Evolutionary conservation across 1,284 basidiomycete genomes (phyloP).

Genomic region (Ustilago nuda): DNA sequence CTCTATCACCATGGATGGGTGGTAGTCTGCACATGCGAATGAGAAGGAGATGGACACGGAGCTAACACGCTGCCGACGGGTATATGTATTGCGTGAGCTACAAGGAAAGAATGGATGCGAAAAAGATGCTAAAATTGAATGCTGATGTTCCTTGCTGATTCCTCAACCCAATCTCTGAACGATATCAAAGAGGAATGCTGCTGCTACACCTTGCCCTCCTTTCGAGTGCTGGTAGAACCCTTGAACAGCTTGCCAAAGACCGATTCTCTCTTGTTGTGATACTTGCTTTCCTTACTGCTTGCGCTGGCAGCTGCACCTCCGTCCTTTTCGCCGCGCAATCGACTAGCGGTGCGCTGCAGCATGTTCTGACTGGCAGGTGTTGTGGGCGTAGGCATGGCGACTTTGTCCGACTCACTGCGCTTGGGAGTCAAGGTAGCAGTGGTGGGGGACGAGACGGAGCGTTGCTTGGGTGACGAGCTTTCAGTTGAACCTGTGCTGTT

Average conservation of each 20-base stretch:
- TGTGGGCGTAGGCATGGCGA: neutral
- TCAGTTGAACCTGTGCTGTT: neutral
- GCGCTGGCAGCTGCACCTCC: neutral
- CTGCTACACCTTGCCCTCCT: conserved; percentile 34
- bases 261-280: conserved; percentile 35
- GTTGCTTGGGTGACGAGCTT: conserved; percentile 12
- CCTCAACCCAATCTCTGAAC: no score
- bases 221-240: conserved; percentile 18
- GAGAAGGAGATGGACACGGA: neutral
- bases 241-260: conserved; percentile 51
- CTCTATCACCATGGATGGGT: neutral
- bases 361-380: conserved; percentile 16
- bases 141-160: neutral
- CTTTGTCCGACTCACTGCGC: conserved; percentile 10
- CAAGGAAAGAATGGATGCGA: neutral
- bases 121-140: neutral
- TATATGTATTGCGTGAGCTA: conserved; percentile 5
- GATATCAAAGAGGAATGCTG: neutral
- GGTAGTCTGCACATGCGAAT: neutral
- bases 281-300: neutral
- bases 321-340: conserved; percentile 13
- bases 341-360: conserved; percentile 38
- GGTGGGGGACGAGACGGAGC: conserved; percentile 25
- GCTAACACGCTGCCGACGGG: conserved; percentile 6
- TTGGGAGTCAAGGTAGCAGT: conserved; percentile 29